These are phyloP conservation scores for Didymella glomerata DNA, from an alignment of 2,329 filamentous ascomycete species.

Conservation along the genomic window DNA sequence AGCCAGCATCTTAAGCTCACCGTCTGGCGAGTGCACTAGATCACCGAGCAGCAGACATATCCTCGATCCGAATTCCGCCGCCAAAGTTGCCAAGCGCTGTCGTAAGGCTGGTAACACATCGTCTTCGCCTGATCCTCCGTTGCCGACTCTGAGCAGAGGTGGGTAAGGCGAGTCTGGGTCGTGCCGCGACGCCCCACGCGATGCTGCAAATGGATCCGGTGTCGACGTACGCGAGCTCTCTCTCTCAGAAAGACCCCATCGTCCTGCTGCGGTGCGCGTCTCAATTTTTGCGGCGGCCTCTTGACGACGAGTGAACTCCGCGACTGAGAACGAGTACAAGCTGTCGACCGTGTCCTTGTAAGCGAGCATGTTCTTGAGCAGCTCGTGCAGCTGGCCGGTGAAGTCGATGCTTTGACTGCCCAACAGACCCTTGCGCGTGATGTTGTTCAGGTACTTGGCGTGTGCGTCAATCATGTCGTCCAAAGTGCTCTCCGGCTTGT, in stretches of 20 bases:
- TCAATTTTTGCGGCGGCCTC: conserved; percentile 79
- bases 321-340: conserved; percentile 92
- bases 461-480: conserved; percentile 96
- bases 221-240: conserved; percentile 41
- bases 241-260: conserved; percentile 69
- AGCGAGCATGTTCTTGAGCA: conserved; percentile 90
- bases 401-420: conserved; percentile 78
- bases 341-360: conserved; percentile 95
- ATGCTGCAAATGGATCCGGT: conserved; percentile 20
- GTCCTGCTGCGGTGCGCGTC: conserved; percentile 68
- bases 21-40: conserved; percentile 89
- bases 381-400: conserved; percentile 88
- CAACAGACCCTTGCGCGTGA: conserved; percentile 94
- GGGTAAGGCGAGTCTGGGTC: conserved; percentile 56
- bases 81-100: conserved; percentile 75
- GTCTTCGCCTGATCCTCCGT: conserved; percentile 58
- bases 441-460: conserved; percentile 86
- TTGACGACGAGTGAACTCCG: conserved; percentile 91
- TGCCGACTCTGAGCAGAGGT: conserved; percentile 46
- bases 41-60: conserved; percentile 88
- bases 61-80: conserved; percentile 76
- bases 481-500: conserved; percentile 85
- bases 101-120: conserved; percentile 78
- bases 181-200: conserved; percentile 35
- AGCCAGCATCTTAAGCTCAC: conserved; percentile 93